These are phyloP conservation scores for Leavenworthia alabamica DNA, from an alignment of 345 rosid genomes.

Conservation along the genomic window DNA sequence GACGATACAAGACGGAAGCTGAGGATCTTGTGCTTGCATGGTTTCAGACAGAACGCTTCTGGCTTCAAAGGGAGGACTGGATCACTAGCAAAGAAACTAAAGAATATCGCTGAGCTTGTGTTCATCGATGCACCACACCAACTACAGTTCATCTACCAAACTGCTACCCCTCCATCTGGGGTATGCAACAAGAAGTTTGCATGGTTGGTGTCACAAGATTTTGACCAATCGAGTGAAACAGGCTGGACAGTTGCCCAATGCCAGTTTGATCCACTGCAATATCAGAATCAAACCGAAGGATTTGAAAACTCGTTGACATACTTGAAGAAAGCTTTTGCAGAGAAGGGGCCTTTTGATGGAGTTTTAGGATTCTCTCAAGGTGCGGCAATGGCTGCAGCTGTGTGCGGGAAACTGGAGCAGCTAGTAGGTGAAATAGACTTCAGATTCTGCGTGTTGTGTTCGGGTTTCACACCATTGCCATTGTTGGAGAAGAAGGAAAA, in stretches of 20 bases:
- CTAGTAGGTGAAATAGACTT: constrained; percentile 51
- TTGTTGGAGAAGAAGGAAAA: constrained; percentile 27
- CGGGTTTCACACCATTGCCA: constrained; percentile 49
- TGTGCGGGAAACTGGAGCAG: constrained; percentile 38
- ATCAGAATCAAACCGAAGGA: constrained; percentile 76
- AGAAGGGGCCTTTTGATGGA: constrained; percentile 90
- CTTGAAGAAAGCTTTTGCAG: constrained; percentile 41
- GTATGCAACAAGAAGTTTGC: constrained; percentile 73
- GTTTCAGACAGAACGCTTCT: constrained; percentile 90
- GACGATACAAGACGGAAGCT: constrained; percentile 44
- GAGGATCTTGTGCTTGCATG: constrained; percentile 86
- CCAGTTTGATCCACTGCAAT: constrained; percentile 74
- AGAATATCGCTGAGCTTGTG: constrained; percentile 65
- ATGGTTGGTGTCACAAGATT: constrained; percentile 69
- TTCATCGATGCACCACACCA: constrained; percentile 80
- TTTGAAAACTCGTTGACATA: constrained; percentile 48
- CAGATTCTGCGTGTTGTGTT: constrained; percentile 76
- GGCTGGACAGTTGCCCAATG: constrained; percentile 52
- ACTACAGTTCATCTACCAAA: constrained; percentile 68
- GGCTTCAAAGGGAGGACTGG: constrained; percentile 91
- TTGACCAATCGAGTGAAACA: constrained; percentile 27
- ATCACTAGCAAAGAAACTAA: constrained; percentile 89
- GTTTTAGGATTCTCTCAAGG: constrained; percentile 91
- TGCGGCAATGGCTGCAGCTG: constrained; percentile 82
- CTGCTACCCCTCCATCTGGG: constrained; percentile 33